Base-by-base conservation (phyloP, 2,329 filamentous ascomycete species). In the Aspergillus luchuensis region DNA sequence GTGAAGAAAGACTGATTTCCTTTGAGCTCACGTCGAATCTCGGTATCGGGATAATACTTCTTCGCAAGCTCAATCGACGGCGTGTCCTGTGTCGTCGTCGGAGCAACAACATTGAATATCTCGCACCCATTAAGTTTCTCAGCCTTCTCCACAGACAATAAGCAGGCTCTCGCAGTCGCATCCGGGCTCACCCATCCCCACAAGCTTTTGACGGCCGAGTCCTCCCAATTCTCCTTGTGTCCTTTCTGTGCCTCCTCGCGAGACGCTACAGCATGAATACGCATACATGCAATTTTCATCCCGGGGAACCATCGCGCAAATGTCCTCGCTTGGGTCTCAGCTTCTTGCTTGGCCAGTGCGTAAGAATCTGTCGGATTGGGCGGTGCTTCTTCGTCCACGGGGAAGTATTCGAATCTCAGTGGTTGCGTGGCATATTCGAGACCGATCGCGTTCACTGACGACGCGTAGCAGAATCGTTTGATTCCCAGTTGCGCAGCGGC, bases 221-320 rank as follows among this genome's bases (percentile, higher is more conserved):
- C 64, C 3, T 74, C 62, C 76, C 76, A 76, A 51, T 74, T 68
- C 54, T 71, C 66, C 21, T 63, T 53, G 54, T 78, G 75, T 63
- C 74, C 69, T 56, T 74, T 61, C 54, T 66, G 62, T 17, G 76
- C 74, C 2, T 74, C 64, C 19, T 66, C 56, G 41, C 68, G 61
- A 8, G 68, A 63, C 10, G 70, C 71, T 6, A 78, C 76, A 51
- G 77, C 72, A 51, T 78, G 75, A 57, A 77, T 76, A 17, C 75
- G 72, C 57, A 78, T 61, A 58, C 74, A 74, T 0, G 75, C 74
- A 28, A 77, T 72, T 57, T 73, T 76, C 64, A 72, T 74, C 2
- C 74, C 75, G 0, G 74, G 76, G 53, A 72, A 77, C 74, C 75
- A 77, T 33, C 72, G 62, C 2, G 67, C 70, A 36, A 78, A 76